These are phyloP conservation scores for Pisolithus orientalis DNA, from an alignment of 768 basidiomycete species.

Conservation along the genomic window DNA sequence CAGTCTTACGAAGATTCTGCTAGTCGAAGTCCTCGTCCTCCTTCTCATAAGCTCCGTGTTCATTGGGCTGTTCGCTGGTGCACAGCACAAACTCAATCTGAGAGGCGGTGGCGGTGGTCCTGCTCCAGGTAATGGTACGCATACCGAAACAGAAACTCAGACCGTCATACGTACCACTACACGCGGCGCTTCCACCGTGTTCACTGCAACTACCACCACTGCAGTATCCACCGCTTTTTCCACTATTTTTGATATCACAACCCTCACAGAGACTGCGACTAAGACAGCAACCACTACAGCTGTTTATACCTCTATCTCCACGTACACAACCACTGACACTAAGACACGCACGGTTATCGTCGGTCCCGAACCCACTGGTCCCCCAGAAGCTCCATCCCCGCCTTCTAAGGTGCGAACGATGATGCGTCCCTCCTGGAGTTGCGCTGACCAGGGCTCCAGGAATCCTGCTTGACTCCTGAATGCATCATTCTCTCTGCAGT, in stretches of 20 bases:
- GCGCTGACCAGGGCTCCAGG: constrained; percentile 30
- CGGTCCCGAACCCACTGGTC: constrained; percentile 35
- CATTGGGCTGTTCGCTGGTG: constrained; percentile 89
- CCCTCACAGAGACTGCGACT: constrained; percentile 37
- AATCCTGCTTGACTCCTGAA: constrained; percentile 65
- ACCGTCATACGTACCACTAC: constrained; percentile 29
- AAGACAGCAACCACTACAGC: constrained; percentile 32
- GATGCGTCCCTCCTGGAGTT: background rate
- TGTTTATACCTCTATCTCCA: constrained; percentile 31
- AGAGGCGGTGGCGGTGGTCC: constrained; percentile 28
- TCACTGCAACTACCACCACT: constrained; percentile 30
- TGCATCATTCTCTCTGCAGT: constrained; percentile 82
- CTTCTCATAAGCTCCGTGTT: constrained; percentile 83
- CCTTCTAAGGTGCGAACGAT: constrained; percentile 43
- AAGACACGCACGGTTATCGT: constrained; percentile 36
- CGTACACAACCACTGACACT: constrained; percentile 32
- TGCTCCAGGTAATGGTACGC: constrained; percentile 28
- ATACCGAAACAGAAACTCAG: constrained; percentile 26
- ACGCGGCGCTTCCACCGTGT: constrained; percentile 21
- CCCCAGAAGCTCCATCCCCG: constrained; percentile 50
- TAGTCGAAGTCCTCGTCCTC: constrained; percentile 67
- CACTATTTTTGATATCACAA: constrained; percentile 27
- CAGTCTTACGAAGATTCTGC: constrained; percentile 75
- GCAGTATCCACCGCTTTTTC: constrained; percentile 26
- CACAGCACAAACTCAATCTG: constrained; percentile 67